Conservation (phyloP, 1,284 basidiomycete genomes). For the Rhodotorula glutinis region DNA sequence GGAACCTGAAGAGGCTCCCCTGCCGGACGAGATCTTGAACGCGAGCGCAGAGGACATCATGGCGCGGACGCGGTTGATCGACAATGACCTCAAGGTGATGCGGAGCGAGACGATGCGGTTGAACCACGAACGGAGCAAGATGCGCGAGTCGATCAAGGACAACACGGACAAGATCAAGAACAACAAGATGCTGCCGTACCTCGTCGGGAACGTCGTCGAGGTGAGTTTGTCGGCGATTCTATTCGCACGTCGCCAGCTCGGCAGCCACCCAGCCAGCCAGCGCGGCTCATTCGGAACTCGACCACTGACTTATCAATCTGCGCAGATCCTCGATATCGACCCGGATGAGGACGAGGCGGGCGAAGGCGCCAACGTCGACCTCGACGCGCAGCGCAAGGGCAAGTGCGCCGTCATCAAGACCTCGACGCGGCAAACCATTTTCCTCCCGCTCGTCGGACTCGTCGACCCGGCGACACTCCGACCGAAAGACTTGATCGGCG, state of each 20-base stretch:
- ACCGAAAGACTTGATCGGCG: conserved; percentile 92
- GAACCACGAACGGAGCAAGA: conserved; percentile 88
- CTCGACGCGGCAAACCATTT: conserved; percentile 90
- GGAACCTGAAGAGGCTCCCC: conserved; percentile 28
- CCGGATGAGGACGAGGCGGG: conserved; percentile 67
- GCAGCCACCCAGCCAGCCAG: too few species aligned
- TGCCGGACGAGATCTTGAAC: conserved; percentile 72
- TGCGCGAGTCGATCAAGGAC: conserved; percentile 98
- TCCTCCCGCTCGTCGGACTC: conserved; percentile 95
- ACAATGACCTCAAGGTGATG: conserved; percentile 95
- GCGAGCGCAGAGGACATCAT: conserved; percentile 75
- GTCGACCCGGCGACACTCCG: conserved; percentile 85
- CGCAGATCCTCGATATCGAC: conserved; percentile 88
- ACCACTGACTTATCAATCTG: too few species aligned
- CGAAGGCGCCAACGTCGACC: conserved; percentile 73
- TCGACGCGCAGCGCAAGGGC: conserved; percentile 89
- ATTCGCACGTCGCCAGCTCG: too few species aligned
- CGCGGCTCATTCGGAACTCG: too few species aligned
- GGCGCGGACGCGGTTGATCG: conserved; percentile 74
- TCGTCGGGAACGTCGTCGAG: conserved; percentile 96
- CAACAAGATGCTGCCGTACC: conserved; percentile 97
- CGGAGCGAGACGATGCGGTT: conserved; percentile 86
- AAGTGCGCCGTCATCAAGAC: conserved; percentile 99
- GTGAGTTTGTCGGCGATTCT: conserved; percentile 49
- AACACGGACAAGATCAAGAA: conserved; percentile 99